These are phyloP conservation scores for Phytophthora kernoviae DNA, from an alignment of 352 stramenopile species.

Conservation along the genomic window DNA sequence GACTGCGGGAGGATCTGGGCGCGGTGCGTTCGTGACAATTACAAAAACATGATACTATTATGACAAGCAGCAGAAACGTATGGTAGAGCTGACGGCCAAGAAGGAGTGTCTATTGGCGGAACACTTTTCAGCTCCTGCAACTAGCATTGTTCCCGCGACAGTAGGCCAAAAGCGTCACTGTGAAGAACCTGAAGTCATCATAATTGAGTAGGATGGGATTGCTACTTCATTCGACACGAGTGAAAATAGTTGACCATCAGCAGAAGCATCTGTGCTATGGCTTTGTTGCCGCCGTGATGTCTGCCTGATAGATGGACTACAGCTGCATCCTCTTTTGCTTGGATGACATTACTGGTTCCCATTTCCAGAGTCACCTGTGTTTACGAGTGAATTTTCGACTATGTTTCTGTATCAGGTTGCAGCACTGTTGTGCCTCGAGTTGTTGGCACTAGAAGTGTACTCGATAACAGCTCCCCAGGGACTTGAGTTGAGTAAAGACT, in stretches of 20 bases:
- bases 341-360: not conserved
- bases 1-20: too few relatives aligned
- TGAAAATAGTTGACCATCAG: not conserved
- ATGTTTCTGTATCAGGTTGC: not conserved
- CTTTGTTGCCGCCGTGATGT: too few relatives aligned
- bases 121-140: not conserved
- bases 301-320: too few relatives aligned
- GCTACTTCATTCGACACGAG: not conserved
- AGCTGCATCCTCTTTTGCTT: too few relatives aligned
- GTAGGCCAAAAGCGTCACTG: not conserved
- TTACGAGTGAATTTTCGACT: not conserved
- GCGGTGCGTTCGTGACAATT: not conserved
- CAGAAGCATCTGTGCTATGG: too few relatives aligned
- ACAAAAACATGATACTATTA: constrained; percentile 1
- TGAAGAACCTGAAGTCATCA: not conserved
- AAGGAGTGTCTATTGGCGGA: not conserved
- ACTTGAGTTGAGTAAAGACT: not conserved
- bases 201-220: not conserved
- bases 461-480: not conserved
- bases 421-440: not conserved
- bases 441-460: not conserved
- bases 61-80: not conserved
- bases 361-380: not conserved
- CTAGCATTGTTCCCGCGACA: not conserved
- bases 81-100: not conserved